phyloP scores from a whole-genome alignment of 495 filamentous ascomycete genomes.

The Penicillium ochrochloron region DNA sequence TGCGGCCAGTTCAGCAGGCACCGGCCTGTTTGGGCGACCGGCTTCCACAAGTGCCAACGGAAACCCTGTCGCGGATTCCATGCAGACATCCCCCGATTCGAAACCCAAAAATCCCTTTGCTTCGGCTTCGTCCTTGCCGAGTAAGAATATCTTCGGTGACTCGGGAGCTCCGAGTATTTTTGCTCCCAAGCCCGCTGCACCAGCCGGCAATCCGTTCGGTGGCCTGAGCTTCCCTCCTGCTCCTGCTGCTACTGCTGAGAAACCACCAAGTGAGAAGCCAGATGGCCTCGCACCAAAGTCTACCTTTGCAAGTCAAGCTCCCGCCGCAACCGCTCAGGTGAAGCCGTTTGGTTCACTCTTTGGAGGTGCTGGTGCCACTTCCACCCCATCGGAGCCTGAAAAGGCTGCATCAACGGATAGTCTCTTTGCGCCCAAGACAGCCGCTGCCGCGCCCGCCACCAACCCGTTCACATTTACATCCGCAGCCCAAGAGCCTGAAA shows the following conservation, averaged over 20 bases:
- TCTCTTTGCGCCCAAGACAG: conserved; percentile 12
- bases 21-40: conserved; percentile 32
- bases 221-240: conserved; percentile 15
- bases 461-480: background rate
- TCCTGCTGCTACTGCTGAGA: conserved; percentile 16
- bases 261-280: conserved; percentile 18
- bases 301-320: conserved; percentile 14
- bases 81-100: conserved; percentile 50
- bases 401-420: conserved; percentile 22
- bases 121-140: conserved; percentile 19
- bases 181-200: conserved; percentile 24
- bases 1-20: conserved; percentile 16
- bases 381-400: conserved; percentile 9
- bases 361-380: conserved; percentile 10
- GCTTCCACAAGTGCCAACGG: conserved; percentile 25
- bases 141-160: conserved; percentile 27
- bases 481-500: conserved; percentile 3
- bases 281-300: conserved; percentile 23
- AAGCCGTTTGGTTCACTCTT: conserved; percentile 18
- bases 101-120: conserved; percentile 34
- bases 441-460: background rate
- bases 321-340: background rate
- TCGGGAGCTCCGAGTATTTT: conserved; percentile 20
- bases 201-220: conserved; percentile 31
- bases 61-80: conserved; percentile 38